Conservation (phyloP, 495 filamentous ascomycete species). For the Cercophora samala region DNA sequence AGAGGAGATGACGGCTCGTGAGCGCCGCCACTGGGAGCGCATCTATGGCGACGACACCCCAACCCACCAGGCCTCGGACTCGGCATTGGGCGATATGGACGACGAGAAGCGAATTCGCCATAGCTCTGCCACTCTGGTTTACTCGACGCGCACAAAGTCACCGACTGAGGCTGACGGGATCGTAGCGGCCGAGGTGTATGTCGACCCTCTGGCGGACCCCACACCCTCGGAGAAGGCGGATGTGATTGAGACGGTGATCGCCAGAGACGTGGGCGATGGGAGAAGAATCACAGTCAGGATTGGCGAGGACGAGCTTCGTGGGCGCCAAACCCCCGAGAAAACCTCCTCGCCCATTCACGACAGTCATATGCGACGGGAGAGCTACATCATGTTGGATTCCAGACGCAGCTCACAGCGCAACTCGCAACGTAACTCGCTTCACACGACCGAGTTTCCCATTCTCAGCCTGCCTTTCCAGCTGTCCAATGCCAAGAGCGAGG, state of each 20-base stretch:
- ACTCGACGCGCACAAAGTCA: constrained; percentile 21
- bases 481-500: constrained; percentile 34
- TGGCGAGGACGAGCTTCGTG: constrained; percentile 35
- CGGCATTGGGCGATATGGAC: constrained; percentile 51
- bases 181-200: constrained; percentile 34
- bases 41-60: constrained; percentile 59
- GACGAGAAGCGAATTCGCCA: constrained; percentile 49
- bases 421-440: constrained; percentile 14
- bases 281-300: constrained; percentile 38
- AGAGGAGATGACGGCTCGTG: constrained; percentile 62
- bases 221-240: constrained; percentile 29
- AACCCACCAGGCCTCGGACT: constrained; percentile 39
- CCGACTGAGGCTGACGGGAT: constrained; percentile 26
- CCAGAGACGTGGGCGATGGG: constrained; percentile 30
- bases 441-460: constrained; percentile 33
- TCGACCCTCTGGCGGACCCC: constrained; percentile 26
- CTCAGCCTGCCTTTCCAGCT: constrained; percentile 61
- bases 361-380: not conserved
- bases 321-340: constrained; percentile 20
- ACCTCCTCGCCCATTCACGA: not conserved
- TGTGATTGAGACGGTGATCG: constrained; percentile 32
- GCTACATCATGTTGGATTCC: not conserved
- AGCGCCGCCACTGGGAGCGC: constrained; percentile 76
- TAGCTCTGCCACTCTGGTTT: constrained; percentile 31
- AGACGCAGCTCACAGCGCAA: constrained; percentile 16